Conservation (phyloP, 2,329 filamentous ascomycete genomes). For the Ophiostoma ips region DNA sequence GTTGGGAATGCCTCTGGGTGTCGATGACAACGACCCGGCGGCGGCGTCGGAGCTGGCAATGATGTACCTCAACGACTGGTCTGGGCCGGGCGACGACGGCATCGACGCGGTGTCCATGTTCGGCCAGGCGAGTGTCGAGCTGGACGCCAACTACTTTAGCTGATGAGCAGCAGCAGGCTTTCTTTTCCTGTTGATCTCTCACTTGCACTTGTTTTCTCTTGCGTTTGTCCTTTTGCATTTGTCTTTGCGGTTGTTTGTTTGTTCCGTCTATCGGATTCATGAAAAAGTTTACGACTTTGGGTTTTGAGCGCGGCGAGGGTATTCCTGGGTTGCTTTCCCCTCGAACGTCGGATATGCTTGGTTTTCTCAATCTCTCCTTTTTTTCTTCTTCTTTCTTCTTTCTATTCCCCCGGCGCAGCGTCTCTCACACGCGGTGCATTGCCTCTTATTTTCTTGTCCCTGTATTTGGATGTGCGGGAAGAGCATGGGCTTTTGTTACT, state of each 20-base stretch:
- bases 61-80: slow-evolving; percentile 28
- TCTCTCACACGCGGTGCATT: neutral
- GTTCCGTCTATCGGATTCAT: neutral
- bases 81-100: slow-evolving; percentile 1
- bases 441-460: neutral
- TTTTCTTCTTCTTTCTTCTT: neutral
- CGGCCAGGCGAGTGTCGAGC: slow-evolving; percentile 33
- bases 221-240: neutral
- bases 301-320: neutral
- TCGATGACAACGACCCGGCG: slow-evolving; percentile 15
- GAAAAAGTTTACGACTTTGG: slow-evolving; percentile 2
- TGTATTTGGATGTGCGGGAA: neutral
- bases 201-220: neutral
- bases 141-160: slow-evolving; percentile 32
- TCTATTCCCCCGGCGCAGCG: neutral
- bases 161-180: too few relatives aligned
- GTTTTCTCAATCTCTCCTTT: neutral
- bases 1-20: too few relatives aligned
- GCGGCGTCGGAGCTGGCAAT: slow-evolving; percentile 5
- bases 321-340: neutral
- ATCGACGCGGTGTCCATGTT: slow-evolving; percentile 34
- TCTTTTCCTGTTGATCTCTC: neutral
- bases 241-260: neutral
- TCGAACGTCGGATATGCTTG: neutral
- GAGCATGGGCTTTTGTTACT: neutral